Evolutionary conservation across 2,329 filamentous ascomycete species (phyloP).

Genomic region (Ophiostoma himal-ulmi): DNA sequence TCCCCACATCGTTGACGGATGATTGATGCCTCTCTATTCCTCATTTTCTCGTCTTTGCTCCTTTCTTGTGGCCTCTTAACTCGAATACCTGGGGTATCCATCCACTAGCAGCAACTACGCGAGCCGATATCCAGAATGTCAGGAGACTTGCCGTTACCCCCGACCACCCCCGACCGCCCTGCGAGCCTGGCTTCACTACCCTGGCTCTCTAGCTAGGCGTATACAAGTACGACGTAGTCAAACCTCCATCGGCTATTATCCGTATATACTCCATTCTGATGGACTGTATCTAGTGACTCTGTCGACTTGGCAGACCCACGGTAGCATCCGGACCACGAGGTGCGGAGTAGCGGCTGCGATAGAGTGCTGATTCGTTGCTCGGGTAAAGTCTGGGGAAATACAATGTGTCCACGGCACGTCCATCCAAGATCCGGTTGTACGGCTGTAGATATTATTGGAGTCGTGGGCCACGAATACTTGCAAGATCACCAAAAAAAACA

Average conservation of each 20-base stretch:
- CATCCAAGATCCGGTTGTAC: not conserved
- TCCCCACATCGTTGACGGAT: not conserved
- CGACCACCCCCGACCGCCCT: not conserved
- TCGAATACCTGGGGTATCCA: not conserved
- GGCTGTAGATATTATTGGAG: no score
- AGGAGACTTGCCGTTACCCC: not conserved
- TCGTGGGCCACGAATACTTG: not conserved
- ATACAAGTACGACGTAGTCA: not conserved
- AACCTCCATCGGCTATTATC: not conserved
- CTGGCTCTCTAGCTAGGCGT: not conserved
- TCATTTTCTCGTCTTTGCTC: not conserved
- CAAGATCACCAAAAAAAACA: not conserved
- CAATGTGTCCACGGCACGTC: not conserved
- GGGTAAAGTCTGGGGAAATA: constrained; percentile 3
- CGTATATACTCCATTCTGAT: not conserved
- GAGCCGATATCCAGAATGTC: not conserved
- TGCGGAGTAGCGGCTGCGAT: not conserved
- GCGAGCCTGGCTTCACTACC: no score
- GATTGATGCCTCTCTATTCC: no score
- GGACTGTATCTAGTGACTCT: no score
- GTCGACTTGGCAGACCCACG: not conserved
- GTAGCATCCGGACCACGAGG: not conserved
- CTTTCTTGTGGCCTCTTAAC: not conserved
- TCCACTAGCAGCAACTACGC: not conserved
- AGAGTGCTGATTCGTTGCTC: not conserved